Evolutionary conservation across 2,329 filamentous ascomycete genomes (phyloP), one percentile per base, ranked within the genome.

Genomic region (Gaeumannomyces sp.): DNA sequence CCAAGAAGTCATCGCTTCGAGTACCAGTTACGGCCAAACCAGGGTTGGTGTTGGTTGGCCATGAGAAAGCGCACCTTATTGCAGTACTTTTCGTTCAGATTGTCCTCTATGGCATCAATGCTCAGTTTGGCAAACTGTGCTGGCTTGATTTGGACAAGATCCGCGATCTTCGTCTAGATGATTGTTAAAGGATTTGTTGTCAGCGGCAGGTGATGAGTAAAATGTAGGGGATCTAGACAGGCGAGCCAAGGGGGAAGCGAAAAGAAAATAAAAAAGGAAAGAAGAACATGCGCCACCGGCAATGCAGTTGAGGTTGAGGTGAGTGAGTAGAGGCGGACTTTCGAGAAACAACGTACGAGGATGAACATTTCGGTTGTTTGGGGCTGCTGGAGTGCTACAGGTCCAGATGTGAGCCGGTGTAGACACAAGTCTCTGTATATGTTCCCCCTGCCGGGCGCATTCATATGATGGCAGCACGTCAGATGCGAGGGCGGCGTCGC

Each of bases 21-120:
- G 11, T 11, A 38, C 10, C 53, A 22, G 31, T 62, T 50, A 11
- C 22, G 16, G 25, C n/a, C 6, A 11, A 8, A 31, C 3, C 60
- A 50, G 38, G n/a, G 22, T 27, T 19, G 5, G 29, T 14, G 22
- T 19, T 8, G 53, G n/a, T 14, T 29, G 11, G 5, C 31, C 25
- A 27, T 53, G 22, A 35, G 22, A 35, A 27, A 31, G 31, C 61
- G 16, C 56, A 92, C 89, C 78, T 94, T 95, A 79, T 99, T 97
- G 66, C 94, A 88, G 77, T 97, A 99, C 78, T 99, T 99, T 68
- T 88, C 84, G 75, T 99, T 98, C 79, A 99, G 95, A 72, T 95
- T 95, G 79, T 99, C 93, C 77, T 97, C 93, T 68, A 99, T 92
- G 1, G 93, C 92, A 68, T 93, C 85, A 38, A 87, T 85, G 73